Conservation (phyloP, 2,329 filamentous ascomycete genomes). For the Elsinoe batatas region DNA sequence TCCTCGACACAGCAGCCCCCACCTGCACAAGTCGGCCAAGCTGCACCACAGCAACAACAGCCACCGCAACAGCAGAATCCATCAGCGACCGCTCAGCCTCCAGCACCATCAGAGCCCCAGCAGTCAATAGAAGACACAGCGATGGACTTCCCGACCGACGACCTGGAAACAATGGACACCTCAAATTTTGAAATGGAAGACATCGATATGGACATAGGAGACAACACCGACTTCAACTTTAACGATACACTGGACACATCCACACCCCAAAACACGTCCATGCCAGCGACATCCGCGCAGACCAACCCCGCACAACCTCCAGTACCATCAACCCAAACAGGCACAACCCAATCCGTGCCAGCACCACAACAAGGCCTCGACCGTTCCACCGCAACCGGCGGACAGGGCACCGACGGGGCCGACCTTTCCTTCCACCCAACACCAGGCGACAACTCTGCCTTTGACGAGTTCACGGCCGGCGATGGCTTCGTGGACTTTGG, state of each 20-base stretch:
- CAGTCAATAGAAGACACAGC: constrained; percentile 11
- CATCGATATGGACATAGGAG: constrained; percentile 16
- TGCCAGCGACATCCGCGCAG: not conserved
- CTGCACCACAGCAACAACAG: not conserved
- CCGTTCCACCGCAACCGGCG: not conserved
- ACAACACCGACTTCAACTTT: constrained; percentile 13
- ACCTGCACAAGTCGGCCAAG: not conserved
- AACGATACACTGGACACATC: constrained; percentile 6
- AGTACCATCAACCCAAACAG: not conserved
- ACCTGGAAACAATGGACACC: constrained; percentile 16
- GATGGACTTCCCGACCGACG: constrained; percentile 13
- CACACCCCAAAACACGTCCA: not conserved
- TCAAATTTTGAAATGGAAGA: constrained; percentile 16
- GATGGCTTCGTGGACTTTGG: constrained; percentile 36
- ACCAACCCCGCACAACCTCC: not conserved
- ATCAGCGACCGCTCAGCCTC: not conserved
- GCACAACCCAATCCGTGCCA: not conserved
- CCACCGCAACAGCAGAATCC: constrained; percentile 6
- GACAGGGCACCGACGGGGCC: not conserved
- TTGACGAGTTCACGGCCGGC: constrained; percentile 45
- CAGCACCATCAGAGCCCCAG: not conserved
- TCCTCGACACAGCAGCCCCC: not conserved
- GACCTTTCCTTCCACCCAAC: constrained; percentile 8
- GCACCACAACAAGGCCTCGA: constrained; percentile 4
- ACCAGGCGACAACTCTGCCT: constrained; percentile 19